These are phyloP conservation scores for Glycine latifolia DNA, from an alignment of 306 rosid genomes.

Conservation along the genomic window DNA sequence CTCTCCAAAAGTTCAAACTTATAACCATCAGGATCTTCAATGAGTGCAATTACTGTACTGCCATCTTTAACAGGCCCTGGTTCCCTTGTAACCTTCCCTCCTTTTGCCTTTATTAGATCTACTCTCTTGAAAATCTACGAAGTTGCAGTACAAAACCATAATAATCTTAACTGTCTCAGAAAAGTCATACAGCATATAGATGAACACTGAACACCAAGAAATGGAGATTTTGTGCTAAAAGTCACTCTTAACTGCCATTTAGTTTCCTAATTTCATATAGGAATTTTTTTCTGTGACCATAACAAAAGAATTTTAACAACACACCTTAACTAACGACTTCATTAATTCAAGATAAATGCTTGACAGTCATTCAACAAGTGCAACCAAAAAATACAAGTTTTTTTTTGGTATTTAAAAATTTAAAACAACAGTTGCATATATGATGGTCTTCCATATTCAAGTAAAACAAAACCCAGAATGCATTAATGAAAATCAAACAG, in stretches of 20 bases:
- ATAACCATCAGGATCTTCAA: conserved; percentile 95
- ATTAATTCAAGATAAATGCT: conserved; percentile 4
- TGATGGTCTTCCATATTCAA: not conserved
- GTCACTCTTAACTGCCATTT: not conserved
- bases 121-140: conserved; percentile 75
- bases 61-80: conserved; percentile 81
- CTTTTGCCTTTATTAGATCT: conserved; percentile 79
- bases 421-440: conserved; percentile 7
- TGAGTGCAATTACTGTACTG: conserved; percentile 66
- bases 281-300: not conserved
- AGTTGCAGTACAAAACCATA: conserved; percentile 19
- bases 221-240: conserved; percentile 8
- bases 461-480: too few species aligned
- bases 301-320: conserved; percentile 10
- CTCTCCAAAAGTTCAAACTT: conserved; percentile 85
- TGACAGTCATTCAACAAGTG: not conserved
- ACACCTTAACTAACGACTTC: not conserved
- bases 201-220: conserved; percentile 5
- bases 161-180: conserved; percentile 11
- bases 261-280: not conserved
- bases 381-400: not conserved
- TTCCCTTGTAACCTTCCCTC: conserved; percentile 80
- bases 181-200: conserved; percentile 1
- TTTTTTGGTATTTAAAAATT: too few species aligned
- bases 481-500: not conserved